Base-by-base conservation (phyloP, 805 yeast genomes). In the Metschnikowia baotianmanensis region DNA sequence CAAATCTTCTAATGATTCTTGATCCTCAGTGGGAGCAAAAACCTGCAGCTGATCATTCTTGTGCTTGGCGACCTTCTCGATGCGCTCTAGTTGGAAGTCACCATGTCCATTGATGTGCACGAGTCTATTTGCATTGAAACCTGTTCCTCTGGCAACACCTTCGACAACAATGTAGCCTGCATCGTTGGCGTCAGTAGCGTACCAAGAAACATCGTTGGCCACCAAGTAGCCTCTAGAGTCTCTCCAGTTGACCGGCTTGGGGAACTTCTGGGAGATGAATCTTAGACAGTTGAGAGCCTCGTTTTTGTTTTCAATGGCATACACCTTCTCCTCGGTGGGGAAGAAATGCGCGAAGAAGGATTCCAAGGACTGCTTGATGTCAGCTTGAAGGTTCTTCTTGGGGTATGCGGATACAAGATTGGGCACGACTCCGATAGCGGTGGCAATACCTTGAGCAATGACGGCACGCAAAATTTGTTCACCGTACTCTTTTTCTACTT, bases 51-150 rank as follows among this genome's bases (percentile, higher is more conserved):
- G 55, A 45, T 54, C 50, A 43, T 59, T 57, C 45, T 42, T 45
- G 33, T 42, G 52, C 16, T 55, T 48, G 12, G 52, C 48, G 3
- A 78, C 31, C 50, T 68, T 78, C 53, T 83, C 89, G 40, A 93
- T 77, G 35, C 66, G 73, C 34, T 76, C 81, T 17, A 93, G 62
- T 61, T 83, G 88, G 67, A 79, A 89, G 61, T 93, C 98, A 13
- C 99, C 99, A 46, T 74, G 71, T 1, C 90, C 96, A 4, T 96
- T 96, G 23, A 95, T 67, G 58, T 91, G 96, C 27, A 95, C 78
- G 40, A 87, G 63, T 53, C 89, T 74, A 58, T 90, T 80, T 2
- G 85, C 77, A 50, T 80, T 77, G 63, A 93, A 82, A 0, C 96
- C 96, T 34, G 74, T 65, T 40, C 98, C 99, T 60, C 99, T 77